Base-by-base conservation (phyloP, 108 stramenopile genomes). In the Nannochloropsis gaditana region DNA sequence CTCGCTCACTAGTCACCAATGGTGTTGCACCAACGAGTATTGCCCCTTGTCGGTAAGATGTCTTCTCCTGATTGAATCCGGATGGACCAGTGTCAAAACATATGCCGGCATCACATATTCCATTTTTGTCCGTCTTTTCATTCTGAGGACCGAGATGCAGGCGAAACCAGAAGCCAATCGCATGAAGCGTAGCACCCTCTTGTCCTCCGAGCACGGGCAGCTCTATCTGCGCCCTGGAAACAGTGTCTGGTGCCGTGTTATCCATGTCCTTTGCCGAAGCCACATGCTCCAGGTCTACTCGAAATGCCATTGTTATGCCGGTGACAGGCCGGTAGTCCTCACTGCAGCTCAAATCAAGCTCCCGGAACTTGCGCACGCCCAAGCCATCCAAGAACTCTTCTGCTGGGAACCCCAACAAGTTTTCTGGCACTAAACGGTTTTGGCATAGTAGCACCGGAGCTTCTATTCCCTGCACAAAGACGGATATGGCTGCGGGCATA, bases 91-190 rank as follows among this genome's bases (percentile, higher is more conserved):
- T 73, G 59, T 73, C n/a, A 73, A 73, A 73, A 2, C 19, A n/a
- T n/a, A 73, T n/a, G 15, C 59, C 59, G 59, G 15, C 59, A 8
- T 73, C 59, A 73, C 82, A 44, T 3, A 44, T 6, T 11, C 21
- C 17, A 44, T 5, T 79, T 84, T 44, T 44, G 45, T 84, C 83
- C 17, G 43, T 11, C 9, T 11, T 4, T 31, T 31, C 31, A 31
- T 31, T 31, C 8, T 11, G 43, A 5, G 50, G 6, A 10, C 11
- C 43, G 10, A 88, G 84, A 44, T 43, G 81, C 43, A 84, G 81
- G 15, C 80, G 50, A 84, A 87, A 89, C 88, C 88, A 89, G 81
- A 87, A 88, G 19, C 86, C 87, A 6, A 89, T 83, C 41, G 87
- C 88, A 85, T 89, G 88, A 10, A 89, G 44, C 19, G 88, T 87